Base-by-base conservation (phyloP, 129 eudicot genomes). In the Rutidosis leptorrhynchoides region DNA sequence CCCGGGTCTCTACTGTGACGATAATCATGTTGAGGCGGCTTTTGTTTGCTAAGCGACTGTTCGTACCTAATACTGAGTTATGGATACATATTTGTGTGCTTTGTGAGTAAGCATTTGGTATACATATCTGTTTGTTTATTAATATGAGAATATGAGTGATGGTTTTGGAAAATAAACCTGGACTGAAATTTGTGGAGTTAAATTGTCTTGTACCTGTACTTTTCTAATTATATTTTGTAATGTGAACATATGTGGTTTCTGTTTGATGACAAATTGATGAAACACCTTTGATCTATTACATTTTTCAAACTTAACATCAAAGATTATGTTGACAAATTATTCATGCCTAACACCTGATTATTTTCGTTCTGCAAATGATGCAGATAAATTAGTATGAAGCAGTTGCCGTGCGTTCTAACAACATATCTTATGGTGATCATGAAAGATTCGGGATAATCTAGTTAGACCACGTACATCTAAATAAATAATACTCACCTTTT, bases 1-100 rank as follows among this genome's bases (percentile, higher is more conserved):
- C 42, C 99, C 99, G 1, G 99, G 96, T 52, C 90, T 93, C 30
- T 89, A 93, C 63, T 93, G 99, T 74, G 68, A 84, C 23, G 95
- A 89, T 32, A 35, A 79, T 65, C 84, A 86, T 40, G 80, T 73
- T 0, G 75, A 81, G 22, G 82, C 82, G 33, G 66, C 84, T 62
- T 89, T 93, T 43, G 78, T 85, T 55, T 85, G 92, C 81, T 82
- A 65, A 70, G 56, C 16, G 15, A 14, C 32, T 45, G 53, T 4
- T 4, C 27, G n/a, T 30, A 64, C 51, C 10, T 20, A 19, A 37
- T 43, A 14, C 8, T n/a, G 30, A 9, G 54, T 56, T 58, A 58
- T 48, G 55, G 20, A 14, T 26, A 9, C 0, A 20, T 64, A 20
- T 22, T 26, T 75, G 64, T 27, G 70, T 68, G 35, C 59, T 48